Evolutionary conservation across 139 green algal genomes (phyloP).

Genomic region (Micromonas commoda): DNA sequence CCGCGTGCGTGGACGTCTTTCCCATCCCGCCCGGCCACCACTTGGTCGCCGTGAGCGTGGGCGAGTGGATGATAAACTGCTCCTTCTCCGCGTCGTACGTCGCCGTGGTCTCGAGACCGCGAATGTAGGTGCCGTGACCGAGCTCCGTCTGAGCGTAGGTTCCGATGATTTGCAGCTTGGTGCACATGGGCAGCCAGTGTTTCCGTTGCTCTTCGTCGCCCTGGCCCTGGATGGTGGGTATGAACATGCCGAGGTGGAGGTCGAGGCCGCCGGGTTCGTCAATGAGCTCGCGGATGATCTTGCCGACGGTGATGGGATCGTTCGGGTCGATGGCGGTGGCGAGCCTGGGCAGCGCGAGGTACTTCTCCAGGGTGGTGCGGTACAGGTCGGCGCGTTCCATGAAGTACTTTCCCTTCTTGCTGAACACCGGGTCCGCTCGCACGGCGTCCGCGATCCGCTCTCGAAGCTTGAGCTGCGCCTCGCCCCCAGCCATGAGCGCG

Average conservation of each 20-base stretch:
- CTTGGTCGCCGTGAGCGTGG: slow-evolving; percentile 81
- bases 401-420: slow-evolving; percentile 22
- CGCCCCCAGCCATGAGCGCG: neutral
- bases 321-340: neutral
- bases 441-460: neutral
- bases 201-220: neutral
- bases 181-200: slow-evolving; percentile 7
- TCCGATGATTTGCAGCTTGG: slow-evolving; percentile 7
- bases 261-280: slow-evolving; percentile 21
- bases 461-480: neutral
- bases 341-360: slow-evolving; percentile 3
- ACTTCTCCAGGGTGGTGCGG: slow-evolving; percentile 3
- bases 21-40: slow-evolving; percentile 83
- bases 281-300: slow-evolving; percentile 19
- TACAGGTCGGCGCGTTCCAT: slow-evolving; percentile 1
- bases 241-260: slow-evolving; percentile 24
- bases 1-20: slow-evolving; percentile 82
- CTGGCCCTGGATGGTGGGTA: slow-evolving; percentile 19
- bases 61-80: slow-evolving; percentile 89
- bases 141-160: slow-evolving; percentile 93
- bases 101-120: slow-evolving; percentile 89
- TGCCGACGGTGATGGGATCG: neutral
- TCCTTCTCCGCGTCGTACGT: slow-evolving; percentile 67
- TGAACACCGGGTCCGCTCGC: neutral
- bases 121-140: slow-evolving; percentile 68